Base-by-base conservation (phyloP, 1,284 basidiomycete genomes). In the Moniliophthora roreri region DNA sequence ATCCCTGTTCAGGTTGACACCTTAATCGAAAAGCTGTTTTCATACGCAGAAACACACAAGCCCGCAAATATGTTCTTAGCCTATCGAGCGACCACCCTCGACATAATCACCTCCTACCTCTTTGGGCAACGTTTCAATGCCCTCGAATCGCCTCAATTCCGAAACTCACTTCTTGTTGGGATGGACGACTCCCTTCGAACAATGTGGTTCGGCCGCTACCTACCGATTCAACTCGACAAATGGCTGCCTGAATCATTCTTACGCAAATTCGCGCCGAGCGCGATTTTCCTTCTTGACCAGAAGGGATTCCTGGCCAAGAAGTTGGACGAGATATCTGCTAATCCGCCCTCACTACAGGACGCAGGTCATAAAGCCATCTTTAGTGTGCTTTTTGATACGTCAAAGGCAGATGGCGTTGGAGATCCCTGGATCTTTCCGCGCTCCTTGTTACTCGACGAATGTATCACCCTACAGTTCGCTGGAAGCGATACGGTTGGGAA, bases 21-120 rank as follows among this genome's bases (percentile, higher is more conserved):
- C 13, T 28, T 46, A n/a, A 18, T 32, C 44, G 16, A 32, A 5
- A 32, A 15, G 18, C 11, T 46, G 2, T 13, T 15, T 26, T 46
- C 44, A 13, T 32, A 32, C 26, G 2, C 13, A 4, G n/a, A 26
- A n/a, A 23, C 41, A 1, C 10, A 26, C 7, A 16, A 41, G 18
- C 56, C 56, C 32, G 51, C 49, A 18, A 35, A 56, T 11, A n/a
- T 61, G 16, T 34, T 21, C 23, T 24, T 48, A 6, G 60, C 49
- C 2, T 61, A 57, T 39, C 52, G 55, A 7, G 50, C 50, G 32
- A 39, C 52, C 3, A 48, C 60, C 3, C 50, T 66, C 23, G 67
- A 66, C 39, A 56, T 64, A 13, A 64, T 69, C 40, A 63, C 60
- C 5, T 57, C 58, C 20, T 64, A 65, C 50, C 64, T 63, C 54